Evolutionary conservation across 495 filamentous ascomycete genomes (phyloP).

Genomic region (Massariosphaeria phaeospora): DNA sequence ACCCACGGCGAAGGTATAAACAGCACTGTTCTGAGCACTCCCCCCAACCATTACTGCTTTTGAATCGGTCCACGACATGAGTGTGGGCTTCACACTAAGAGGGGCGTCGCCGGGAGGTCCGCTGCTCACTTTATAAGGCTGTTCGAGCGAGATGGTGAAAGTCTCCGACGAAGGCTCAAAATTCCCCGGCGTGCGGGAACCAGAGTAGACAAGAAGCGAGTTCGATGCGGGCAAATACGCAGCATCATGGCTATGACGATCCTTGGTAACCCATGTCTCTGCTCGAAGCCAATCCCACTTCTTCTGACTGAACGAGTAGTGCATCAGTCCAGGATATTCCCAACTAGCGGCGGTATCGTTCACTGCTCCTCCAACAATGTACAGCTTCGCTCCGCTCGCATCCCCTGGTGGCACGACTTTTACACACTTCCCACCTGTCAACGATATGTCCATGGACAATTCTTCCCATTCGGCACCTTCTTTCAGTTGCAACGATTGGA

Average conservation of each 20-base stretch:
- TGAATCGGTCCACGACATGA: conserved; percentile 70
- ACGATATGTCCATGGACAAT: conserved; percentile 58
- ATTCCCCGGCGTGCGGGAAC: conserved; percentile 47
- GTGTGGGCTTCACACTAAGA: conserved; percentile 60
- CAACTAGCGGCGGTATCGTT: conserved; percentile 46
- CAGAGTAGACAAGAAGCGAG: conserved; percentile 77
- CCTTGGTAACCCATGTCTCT: conserved; percentile 52
- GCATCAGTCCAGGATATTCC: conserved; percentile 74
- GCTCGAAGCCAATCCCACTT: conserved; percentile 69
- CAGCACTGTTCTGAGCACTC: conserved; percentile 55
- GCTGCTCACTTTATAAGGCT: conserved; percentile 53
- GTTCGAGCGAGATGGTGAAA: conserved; percentile 60
- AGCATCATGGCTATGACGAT: conserved; percentile 69
- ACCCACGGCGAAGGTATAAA: conserved; percentile 57
- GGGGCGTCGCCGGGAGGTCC: conserved; percentile 52
- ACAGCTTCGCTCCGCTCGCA: conserved; percentile 58
- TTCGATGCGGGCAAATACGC: conserved; percentile 66
- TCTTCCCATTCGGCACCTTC: conserved; percentile 66
- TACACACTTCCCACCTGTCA: conserved; percentile 74
- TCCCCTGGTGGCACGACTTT: conserved; percentile 53
- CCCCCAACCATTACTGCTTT: conserved; percentile 77
- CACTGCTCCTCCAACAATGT: conserved; percentile 72
- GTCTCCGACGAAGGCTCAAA: conserved; percentile 59
- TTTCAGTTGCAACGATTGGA: conserved; percentile 66
- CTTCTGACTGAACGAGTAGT: conserved; percentile 68